These are phyloP conservation scores for Nothophytophthora sp. DNA, from an alignment of 352 stramenopile genomes.

Conservation along the genomic window DNA sequence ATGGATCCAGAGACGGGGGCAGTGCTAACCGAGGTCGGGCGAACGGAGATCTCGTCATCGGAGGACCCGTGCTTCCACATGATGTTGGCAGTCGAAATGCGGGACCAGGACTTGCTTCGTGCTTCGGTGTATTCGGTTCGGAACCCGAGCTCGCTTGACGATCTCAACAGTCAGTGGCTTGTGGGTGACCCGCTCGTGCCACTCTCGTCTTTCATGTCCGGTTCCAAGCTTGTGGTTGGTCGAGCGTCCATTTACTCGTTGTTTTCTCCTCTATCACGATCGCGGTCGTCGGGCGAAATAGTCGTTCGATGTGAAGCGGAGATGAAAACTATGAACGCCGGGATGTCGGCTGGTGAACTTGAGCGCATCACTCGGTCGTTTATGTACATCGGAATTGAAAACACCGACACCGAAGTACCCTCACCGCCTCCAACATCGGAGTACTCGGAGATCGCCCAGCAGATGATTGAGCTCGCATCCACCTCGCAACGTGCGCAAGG, in stretches of 20 bases:
- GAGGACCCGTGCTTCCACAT: constrained; percentile 78
- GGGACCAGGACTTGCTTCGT: constrained; percentile 48
- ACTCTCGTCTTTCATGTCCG: constrained; percentile 50
- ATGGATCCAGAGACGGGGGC: constrained; percentile 45
- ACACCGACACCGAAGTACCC: constrained; percentile 5
- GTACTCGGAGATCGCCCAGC: constrained; percentile 39
- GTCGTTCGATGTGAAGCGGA: constrained; percentile 77
- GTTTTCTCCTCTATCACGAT: constrained; percentile 65
- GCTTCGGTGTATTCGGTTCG: constrained; percentile 74
- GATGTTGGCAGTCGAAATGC: constrained; percentile 73
- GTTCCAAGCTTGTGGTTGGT: constrained; percentile 19
- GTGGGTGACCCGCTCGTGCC: constrained; percentile 63
- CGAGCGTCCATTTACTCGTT: constrained; percentile 55
- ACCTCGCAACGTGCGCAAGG: constrained; percentile 42
- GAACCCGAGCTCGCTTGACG: constrained; percentile 48
- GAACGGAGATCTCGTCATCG: constrained; percentile 74
- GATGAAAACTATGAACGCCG: constrained; percentile 41
- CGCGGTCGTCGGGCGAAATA: constrained; percentile 67
- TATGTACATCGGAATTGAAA: constrained; percentile 64
- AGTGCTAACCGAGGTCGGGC: constrained; percentile 58
- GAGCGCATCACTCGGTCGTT: constrained; percentile 80
- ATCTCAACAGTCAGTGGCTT: constrained; percentile 76
- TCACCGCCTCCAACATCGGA: constrained; percentile 5
- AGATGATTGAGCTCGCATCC: constrained; percentile 41
- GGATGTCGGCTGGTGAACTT: constrained; percentile 34